Evolutionary conservation across 805 yeast genomes (phyloP).

Genomic region (Millerozyma miso): DNA sequence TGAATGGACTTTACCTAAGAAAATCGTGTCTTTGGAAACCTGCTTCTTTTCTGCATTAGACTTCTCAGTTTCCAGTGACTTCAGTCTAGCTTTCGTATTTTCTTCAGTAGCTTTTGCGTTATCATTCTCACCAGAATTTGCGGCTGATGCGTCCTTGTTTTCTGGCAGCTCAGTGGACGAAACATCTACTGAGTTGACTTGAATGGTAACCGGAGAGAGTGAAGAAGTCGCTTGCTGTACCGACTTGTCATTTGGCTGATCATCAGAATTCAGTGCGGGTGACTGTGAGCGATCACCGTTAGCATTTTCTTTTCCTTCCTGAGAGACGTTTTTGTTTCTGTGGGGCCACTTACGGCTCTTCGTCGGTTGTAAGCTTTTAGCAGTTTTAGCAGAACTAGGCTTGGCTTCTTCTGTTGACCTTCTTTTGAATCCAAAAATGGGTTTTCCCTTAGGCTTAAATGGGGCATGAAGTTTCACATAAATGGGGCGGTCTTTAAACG

Average conservation of each 20-base stretch:
- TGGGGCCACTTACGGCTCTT: not conserved
- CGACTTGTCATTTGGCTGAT: not conserved
- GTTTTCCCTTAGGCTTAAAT: conserved; percentile 24
- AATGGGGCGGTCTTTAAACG: conserved; percentile 35
- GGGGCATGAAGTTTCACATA: conserved; percentile 41
- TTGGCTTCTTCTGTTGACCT: not conserved
- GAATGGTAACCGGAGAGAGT: not conserved
- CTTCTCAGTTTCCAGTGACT: not conserved
- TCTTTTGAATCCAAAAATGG: conserved; percentile 2
- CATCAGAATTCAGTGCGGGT: conserved; percentile 2
- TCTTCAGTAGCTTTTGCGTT: not conserved
- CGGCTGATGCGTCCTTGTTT: not conserved
- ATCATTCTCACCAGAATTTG: not conserved
- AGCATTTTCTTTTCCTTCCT: conserved; percentile 1
- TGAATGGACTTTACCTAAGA: conserved; percentile 37
- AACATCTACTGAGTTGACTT: not conserved
- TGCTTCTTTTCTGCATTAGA: not conserved
- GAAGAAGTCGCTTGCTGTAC: not conserved
- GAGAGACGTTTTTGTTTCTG: not conserved
- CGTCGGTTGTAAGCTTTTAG: not conserved
- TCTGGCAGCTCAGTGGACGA: not conserved
- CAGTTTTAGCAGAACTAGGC: not conserved
- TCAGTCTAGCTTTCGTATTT: not conserved
- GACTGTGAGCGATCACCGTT: not conserved
- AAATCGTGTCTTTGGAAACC: conserved; percentile 43